These are phyloP conservation scores for Helotiales sp. DNA, from an alignment of 2,329 filamentous ascomycete species.

Conservation along the genomic window DNA sequence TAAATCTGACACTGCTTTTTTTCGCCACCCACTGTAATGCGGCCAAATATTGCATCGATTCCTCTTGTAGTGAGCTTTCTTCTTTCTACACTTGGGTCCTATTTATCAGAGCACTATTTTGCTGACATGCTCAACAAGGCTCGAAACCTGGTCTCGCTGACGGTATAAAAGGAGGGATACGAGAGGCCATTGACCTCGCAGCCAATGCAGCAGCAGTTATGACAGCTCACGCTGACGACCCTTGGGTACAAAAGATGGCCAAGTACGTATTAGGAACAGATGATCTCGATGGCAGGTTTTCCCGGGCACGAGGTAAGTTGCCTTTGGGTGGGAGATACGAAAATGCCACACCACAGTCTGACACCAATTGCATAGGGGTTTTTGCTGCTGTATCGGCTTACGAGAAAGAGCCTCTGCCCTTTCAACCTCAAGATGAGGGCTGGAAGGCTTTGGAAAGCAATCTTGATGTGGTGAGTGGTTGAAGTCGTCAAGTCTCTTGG, in stretches of 20 bases:
- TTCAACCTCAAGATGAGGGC: not conserved
- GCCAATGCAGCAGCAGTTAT: not conserved
- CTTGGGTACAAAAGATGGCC: slow-evolving; percentile 1
- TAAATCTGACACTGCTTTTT: not conserved
- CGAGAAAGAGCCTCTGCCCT: not conserved
- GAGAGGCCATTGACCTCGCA: not conserved
- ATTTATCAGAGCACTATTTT: not conserved
- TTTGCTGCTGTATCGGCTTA: not conserved
- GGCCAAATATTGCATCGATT: not conserved
- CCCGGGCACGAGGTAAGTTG: not conserved
- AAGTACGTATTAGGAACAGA: slow-evolving; percentile 4
- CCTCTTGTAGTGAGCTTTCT: not conserved
- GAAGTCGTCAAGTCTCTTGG: no score
- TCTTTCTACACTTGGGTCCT: not conserved
- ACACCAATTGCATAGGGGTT: not conserved
- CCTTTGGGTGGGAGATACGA: no score
- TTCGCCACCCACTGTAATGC: not conserved
- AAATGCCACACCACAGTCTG: no score
- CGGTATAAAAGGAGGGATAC: not conserved
- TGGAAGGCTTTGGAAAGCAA: not conserved
- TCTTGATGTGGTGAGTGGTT: slow-evolving; percentile 2
- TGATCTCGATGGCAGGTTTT: slow-evolving; percentile 1
- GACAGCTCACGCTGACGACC: not conserved
- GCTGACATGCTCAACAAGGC: not conserved
- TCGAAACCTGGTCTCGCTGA: not conserved